phyloP scores from a whole-genome alignment of 768 basidiomycete genomes.

The Boletus rufocinnamomeus region DNA sequence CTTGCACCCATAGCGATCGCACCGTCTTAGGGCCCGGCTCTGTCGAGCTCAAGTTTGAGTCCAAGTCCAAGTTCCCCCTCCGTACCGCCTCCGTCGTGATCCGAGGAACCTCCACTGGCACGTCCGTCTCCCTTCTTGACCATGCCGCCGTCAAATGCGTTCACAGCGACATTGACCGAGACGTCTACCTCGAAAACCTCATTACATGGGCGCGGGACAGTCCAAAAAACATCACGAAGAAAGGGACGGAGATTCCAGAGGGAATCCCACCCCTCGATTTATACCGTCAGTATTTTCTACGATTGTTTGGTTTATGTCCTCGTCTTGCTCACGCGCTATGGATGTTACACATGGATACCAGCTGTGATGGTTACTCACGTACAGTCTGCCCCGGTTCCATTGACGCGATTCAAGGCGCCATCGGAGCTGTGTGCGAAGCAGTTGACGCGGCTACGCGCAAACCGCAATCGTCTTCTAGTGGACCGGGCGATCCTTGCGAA shows the following conservation, averaged over 20 bases:
- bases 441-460: conserved; percentile 54
- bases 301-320: neutral
- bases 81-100: no score
- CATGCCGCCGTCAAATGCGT: conserved; percentile 70
- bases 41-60: no score
- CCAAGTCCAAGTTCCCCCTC: no score
- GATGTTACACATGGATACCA: neutral
- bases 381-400: conserved; percentile 79
- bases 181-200: conserved; percentile 68
- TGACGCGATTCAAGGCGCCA: conserved; percentile 75
- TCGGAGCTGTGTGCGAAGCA: conserved; percentile 86
- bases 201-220: conserved; percentile 64
- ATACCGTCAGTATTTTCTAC: conserved; percentile 56
- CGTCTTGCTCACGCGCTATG: neutral
- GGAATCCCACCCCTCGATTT: conserved; percentile 76
- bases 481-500: conserved; percentile 21
- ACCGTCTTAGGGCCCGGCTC: no score
- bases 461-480: conserved; percentile 11
- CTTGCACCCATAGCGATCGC: no score
- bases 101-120: no score
- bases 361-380: neutral
- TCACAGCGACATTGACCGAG: conserved; percentile 64
- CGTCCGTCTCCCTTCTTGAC: no score
- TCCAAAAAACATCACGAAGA: conserved; percentile 57
- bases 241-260: conserved; percentile 74